These are phyloP conservation scores for Hura crepitans DNA, from an alignment of 441 rosid species.

Conservation along the genomic window DNA sequence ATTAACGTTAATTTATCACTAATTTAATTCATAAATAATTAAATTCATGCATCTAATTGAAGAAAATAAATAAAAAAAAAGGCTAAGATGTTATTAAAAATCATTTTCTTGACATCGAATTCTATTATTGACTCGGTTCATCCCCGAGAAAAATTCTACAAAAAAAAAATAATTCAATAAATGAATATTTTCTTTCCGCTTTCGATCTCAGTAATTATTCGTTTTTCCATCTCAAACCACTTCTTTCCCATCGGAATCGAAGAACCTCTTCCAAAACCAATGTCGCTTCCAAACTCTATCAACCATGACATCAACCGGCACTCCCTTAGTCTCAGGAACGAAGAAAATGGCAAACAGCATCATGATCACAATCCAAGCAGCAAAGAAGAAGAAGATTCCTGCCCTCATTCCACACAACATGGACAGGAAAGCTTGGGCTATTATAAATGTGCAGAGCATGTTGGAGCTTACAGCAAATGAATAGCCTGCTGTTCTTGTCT, in stretches of 20 bases:
- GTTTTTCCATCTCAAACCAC: not conserved
- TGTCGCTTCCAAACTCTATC: slow-evolving; percentile 62
- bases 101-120: too few relatives aligned
- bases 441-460: slow-evolving; percentile 64
- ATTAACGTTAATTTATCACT: too few relatives aligned
- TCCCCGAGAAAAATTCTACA: too few relatives aligned
- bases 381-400: slow-evolving; percentile 56
- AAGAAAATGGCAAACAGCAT: slow-evolving; percentile 45
- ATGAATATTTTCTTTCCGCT: too few relatives aligned
- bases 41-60: too few relatives aligned
- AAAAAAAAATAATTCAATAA: too few relatives aligned
- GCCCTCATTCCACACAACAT: slow-evolving; percentile 56
- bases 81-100: too few relatives aligned
- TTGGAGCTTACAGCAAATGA: slow-evolving; percentile 58
- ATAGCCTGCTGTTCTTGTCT: slow-evolving; percentile 56
- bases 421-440: slow-evolving; percentile 67
- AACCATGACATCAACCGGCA: slow-evolving; percentile 53
- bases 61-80: too few relatives aligned
- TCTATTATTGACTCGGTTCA: too few relatives aligned
- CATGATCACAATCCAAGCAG: slow-evolving; percentile 57
- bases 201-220: too few relatives aligned
- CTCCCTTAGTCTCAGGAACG: slow-evolving; percentile 58
- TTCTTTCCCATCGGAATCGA: slow-evolving; percentile 26
- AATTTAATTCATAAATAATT: too few relatives aligned
- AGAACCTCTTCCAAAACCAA: slow-evolving; percentile 50